These are phyloP conservation scores for Barnettozyma botsteinii DNA, from an alignment of 805 yeast genomes.

Conservation along the genomic window DNA sequence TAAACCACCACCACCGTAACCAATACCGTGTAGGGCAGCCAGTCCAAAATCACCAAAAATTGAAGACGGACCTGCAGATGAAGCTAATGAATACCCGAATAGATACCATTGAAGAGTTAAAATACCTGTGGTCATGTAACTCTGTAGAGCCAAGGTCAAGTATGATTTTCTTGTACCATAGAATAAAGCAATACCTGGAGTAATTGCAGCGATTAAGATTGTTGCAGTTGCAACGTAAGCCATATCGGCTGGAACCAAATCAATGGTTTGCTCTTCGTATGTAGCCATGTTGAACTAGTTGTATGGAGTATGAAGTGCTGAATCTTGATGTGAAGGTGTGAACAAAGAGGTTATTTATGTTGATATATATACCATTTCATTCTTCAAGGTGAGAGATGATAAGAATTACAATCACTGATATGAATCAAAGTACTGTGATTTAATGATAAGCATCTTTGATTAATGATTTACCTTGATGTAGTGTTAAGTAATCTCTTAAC, in stretches of 20 bases:
- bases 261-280: slow-evolving; percentile 31
- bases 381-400: too few relatives aligned
- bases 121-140: slow-evolving; percentile 63
- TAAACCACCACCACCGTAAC: slow-evolving; percentile 31
- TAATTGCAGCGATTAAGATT: slow-evolving; percentile 61
- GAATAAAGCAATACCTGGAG: slow-evolving; percentile 88
- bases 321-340: too few relatives aligned
- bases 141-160: slow-evolving; percentile 72
- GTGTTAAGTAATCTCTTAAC: too few relatives aligned
- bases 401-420: too few relatives aligned
- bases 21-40: slow-evolving; percentile 69
- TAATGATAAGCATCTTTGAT: too few relatives aligned
- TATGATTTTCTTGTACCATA: slow-evolving; percentile 89
- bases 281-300: too few relatives aligned
- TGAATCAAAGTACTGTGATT: too few relatives aligned
- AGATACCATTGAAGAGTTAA: slow-evolving; percentile 89
- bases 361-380: too few relatives aligned
- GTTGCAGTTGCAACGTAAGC: slow-evolving; percentile 35
- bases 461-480: too few relatives aligned
- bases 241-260: slow-evolving; percentile 40
- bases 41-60: slow-evolving; percentile 78
- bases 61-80: slow-evolving; percentile 58
- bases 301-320: too few relatives aligned
- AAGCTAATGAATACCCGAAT: slow-evolving; percentile 93
- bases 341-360: background rate